phyloP scores from a whole-genome alignment of 1,284 basidiomycete genomes.

The Malassezia dermatis region DNA sequence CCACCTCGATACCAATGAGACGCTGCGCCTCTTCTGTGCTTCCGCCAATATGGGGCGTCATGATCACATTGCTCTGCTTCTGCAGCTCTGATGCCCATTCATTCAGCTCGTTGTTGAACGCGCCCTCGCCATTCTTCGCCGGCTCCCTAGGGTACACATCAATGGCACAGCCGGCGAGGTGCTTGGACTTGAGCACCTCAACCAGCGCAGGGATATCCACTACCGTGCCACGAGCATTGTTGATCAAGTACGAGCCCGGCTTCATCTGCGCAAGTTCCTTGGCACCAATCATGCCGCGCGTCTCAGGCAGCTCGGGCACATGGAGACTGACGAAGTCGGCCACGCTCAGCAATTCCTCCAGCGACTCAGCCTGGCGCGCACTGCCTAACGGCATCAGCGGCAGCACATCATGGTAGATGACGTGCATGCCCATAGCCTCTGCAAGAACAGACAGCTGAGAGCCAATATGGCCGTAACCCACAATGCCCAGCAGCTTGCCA shows the following conservation, averaged over 20 bases:
- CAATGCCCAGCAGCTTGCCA: constrained; percentile 93
- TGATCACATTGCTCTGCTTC: constrained; percentile 35
- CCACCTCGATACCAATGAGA: constrained; percentile 94
- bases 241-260: constrained; percentile 86
- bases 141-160: constrained; percentile 94
- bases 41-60: constrained; percentile 83
- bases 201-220: constrained; percentile 88
- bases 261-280: constrained; percentile 82
- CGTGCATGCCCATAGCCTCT: constrained; percentile 89
- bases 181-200: constrained; percentile 66
- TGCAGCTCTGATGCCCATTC: constrained; percentile 37
- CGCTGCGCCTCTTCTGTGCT: constrained; percentile 97
- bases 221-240: constrained; percentile 91
- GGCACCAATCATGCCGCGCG: constrained; percentile 79
- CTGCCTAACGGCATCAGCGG: constrained; percentile 97
- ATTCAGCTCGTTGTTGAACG: constrained; percentile 49
- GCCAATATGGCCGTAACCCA: constrained; percentile 98
- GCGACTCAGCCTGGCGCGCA: constrained; percentile 74
- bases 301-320: constrained; percentile 92
- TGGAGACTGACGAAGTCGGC: constrained; percentile 94
- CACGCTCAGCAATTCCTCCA: constrained; percentile 65
- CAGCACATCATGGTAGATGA: constrained; percentile 88
- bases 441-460: constrained; percentile 93
- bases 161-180: constrained; percentile 83
- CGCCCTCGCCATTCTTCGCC: constrained; percentile 76